A percentile compares a stretch with the other conserved stretches of the same genome.
Conservation (phyloP, 139 green algal genomes). For the Chlamydomonas sphaeroides region DNA sequence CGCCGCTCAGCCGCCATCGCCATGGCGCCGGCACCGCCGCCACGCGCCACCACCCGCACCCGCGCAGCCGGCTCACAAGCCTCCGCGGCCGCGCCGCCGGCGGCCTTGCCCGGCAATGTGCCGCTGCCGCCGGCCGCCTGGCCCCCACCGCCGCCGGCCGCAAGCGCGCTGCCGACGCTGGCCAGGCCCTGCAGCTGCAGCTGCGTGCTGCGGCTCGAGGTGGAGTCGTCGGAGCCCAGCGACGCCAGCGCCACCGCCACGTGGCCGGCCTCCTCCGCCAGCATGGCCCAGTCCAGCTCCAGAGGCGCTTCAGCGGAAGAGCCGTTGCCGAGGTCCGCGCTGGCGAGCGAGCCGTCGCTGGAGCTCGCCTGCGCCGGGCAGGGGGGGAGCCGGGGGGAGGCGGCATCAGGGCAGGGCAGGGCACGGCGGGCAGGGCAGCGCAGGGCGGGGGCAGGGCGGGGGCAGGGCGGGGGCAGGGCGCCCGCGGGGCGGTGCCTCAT, state of each 20-base stretch:
- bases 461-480: neutral
- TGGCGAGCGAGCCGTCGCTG: too few species aligned
- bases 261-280: conserved; percentile 14
- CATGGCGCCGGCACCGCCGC: too few species aligned
- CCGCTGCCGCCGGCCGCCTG: too few species aligned
- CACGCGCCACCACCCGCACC: too few species aligned
- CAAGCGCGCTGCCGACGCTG: conserved; percentile 7
- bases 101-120: too few species aligned
- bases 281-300: conserved; percentile 17
- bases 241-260: conserved; percentile 20
- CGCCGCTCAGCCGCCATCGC: too few species aligned
- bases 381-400: neutral
- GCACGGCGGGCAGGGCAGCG: too few species aligned
- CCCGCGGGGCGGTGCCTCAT: too few species aligned
- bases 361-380: neutral
- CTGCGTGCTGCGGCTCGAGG: neutral
- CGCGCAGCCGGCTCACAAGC: neutral
- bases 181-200: conserved; percentile 20
- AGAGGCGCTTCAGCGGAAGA: too few species aligned
- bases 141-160: neutral
- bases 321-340: too few species aligned
- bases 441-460: too few species aligned
- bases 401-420: too few species aligned
- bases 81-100: neutral
- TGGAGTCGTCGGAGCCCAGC: neutral